phyloP scores from a whole-genome alignment of 805 yeast species.

The Komagataella ulmi region DNA sequence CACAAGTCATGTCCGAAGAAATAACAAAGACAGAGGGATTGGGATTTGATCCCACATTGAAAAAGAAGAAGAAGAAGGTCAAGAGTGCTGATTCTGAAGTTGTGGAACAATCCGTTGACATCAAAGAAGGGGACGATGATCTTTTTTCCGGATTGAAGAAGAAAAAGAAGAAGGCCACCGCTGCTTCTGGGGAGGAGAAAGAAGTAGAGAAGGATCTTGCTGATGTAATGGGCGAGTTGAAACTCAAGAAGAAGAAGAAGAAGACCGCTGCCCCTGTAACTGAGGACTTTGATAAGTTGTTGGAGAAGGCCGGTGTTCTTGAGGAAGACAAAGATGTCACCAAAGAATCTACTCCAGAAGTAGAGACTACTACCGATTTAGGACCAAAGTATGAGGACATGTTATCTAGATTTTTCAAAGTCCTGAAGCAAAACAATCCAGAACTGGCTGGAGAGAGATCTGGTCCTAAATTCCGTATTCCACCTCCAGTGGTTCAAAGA shows the following conservation, averaged over 20 bases:
- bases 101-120: constrained; percentile 14
- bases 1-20: neutral
- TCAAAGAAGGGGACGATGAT: constrained; percentile 33
- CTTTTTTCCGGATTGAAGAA: constrained; percentile 72
- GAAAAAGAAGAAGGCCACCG: constrained; percentile 63
- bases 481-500: constrained; percentile 94
- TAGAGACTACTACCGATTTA: constrained; percentile 15
- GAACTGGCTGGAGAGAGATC: constrained; percentile 95
- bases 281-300: constrained; percentile 77
- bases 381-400: constrained; percentile 46
- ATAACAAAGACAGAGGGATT: constrained; percentile 14
- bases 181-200: constrained; percentile 18
- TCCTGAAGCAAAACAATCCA: constrained; percentile 88
- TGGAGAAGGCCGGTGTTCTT: constrained; percentile 81
- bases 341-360: constrained; percentile 16
- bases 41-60: constrained; percentile 65
- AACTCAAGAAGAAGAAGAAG: constrained; percentile 76
- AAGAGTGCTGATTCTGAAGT: constrained; percentile 28
- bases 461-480: constrained; percentile 87
- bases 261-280: constrained; percentile 38
- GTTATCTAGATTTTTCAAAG: constrained; percentile 72
- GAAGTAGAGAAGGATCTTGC: constrained; percentile 25
- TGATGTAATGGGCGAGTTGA: constrained; percentile 57
- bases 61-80: constrained; percentile 67
- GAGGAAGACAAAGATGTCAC: constrained; percentile 21